phyloP scores from a whole-genome alignment of 2,329 filamentous ascomycete species.

The Aspergillus ibericus region DNA sequence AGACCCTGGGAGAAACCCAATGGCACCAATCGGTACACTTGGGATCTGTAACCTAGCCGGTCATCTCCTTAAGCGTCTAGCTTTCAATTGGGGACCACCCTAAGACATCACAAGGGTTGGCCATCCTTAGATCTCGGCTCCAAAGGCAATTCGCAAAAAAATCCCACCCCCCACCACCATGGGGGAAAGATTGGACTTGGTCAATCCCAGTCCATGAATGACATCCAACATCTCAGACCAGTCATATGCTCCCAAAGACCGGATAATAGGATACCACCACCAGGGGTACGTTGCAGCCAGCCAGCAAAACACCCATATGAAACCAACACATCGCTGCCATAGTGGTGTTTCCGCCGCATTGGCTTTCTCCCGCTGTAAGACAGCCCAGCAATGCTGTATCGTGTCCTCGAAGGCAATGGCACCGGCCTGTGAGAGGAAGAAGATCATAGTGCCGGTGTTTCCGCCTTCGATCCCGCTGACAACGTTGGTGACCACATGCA shows the following conservation, averaged over 20 bases:
- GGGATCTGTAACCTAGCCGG: neutral
- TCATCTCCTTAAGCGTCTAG: neutral
- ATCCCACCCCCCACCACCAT: neutral
- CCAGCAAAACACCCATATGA: neutral
- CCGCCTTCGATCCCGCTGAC: slow-evolving; percentile 15
- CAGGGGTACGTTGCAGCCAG: neutral
- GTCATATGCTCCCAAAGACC: neutral
- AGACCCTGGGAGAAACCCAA: too few species aligned
- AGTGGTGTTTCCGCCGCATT: neutral
- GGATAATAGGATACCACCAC: slow-evolving; percentile 3
- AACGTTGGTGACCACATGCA: slow-evolving; percentile 23
- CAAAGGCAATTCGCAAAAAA: neutral
- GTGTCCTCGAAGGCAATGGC: slow-evolving; percentile 34
- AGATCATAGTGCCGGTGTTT: slow-evolving; percentile 20
- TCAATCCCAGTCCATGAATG: neutral
- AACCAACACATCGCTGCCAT: slow-evolving; percentile 4
- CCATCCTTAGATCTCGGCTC: neutral
- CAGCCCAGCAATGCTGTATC: slow-evolving; percentile 21
- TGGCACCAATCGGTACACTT: too few species aligned
- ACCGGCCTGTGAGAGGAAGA: slow-evolving; percentile 24
- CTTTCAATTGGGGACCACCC: neutral
- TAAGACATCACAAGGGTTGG: too few species aligned
- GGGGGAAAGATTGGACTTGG: neutral
- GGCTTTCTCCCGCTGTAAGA: neutral
- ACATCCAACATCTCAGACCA: neutral